Conservation (phyloP, 345 rosid genomes). For the Orychophragmus violaceus region DNA sequence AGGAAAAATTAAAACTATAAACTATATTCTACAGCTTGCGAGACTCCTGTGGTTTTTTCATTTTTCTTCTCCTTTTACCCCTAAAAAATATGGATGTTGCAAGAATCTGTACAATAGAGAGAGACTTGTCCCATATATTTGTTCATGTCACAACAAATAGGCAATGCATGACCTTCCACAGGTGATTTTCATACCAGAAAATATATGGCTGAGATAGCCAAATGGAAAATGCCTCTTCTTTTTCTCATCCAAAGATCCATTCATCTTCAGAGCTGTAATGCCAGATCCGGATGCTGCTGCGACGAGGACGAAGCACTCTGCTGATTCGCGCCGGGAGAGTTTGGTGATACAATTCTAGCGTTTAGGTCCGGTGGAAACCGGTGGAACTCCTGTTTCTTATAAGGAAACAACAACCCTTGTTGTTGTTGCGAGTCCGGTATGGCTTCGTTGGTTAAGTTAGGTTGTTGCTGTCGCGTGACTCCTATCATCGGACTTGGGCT, state of each 20-base stretch:
- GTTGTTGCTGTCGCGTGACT: conserved; percentile 24
- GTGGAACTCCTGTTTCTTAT: conserved; percentile 37
- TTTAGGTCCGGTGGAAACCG: conserved; percentile 58
- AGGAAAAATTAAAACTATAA: neutral
- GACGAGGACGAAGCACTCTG: conserved; percentile 66
- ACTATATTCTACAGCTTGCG: conserved; percentile 24
- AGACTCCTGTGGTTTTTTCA: conserved; percentile 8
- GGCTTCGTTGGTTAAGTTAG: conserved; percentile 3
- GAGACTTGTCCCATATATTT: conserved; percentile 25
- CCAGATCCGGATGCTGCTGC: conserved; percentile 81
- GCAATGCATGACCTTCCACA: conserved; percentile 24
- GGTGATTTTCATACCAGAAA: conserved; percentile 18
- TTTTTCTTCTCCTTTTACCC: neutral
- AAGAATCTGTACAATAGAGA: conserved; percentile 32
- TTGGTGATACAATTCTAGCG: conserved; percentile 52
- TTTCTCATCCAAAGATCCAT: neutral
- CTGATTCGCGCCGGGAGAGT: conserved; percentile 54
- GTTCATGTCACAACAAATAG: conserved; percentile 24
- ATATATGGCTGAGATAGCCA: conserved; percentile 26
- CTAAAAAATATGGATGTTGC: conserved; percentile 25
- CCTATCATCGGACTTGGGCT: conserved; percentile 27
- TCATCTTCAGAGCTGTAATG: conserved; percentile 79
- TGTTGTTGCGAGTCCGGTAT: conserved; percentile 13
- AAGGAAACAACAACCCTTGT: conserved; percentile 27
- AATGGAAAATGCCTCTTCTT: conserved; percentile 15